Evolutionary conservation across 805 yeast genomes (phyloP).

Genomic region (Yarrowia sp.): DNA sequence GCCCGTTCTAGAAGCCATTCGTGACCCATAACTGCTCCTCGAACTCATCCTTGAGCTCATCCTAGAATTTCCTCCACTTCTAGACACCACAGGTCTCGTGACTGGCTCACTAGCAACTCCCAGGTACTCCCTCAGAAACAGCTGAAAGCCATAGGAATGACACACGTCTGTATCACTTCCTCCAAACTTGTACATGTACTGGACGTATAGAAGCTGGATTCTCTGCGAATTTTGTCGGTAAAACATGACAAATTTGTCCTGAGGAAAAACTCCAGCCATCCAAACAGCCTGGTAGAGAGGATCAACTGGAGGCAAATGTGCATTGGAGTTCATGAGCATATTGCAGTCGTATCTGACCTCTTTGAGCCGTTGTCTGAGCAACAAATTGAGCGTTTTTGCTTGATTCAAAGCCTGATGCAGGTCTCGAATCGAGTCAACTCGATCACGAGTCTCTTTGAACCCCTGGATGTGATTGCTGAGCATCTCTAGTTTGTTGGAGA

Average conservation of each 20-base stretch:
- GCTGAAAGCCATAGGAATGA: slow-evolving; percentile 9
- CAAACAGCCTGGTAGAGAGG: slow-evolving; percentile 24
- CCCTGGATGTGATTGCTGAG: not conserved
- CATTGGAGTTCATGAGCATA: not conserved
- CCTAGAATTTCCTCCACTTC: too few relatives aligned
- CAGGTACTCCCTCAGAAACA: slow-evolving; percentile 12
- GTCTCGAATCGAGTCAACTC: slow-evolving; percentile 3
- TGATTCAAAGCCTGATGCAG: slow-evolving; percentile 12
- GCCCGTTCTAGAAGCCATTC: not conserved
- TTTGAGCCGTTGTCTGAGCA: slow-evolving; percentile 17
- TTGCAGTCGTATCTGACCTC: slow-evolving; percentile 23
- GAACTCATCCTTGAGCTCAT: not conserved
- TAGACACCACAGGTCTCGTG: too few relatives aligned
- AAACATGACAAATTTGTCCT: not conserved
- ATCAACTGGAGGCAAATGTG: slow-evolving; percentile 1
- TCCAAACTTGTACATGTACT: slow-evolving; percentile 12
- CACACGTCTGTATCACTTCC: slow-evolving; percentile 5
- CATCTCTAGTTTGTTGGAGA: not conserved
- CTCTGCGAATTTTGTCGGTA: slow-evolving; percentile 6
- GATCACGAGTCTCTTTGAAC: not conserved
- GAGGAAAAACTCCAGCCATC: slow-evolving; percentile 12
- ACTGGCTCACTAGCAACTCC: not conserved
- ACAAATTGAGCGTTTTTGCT: slow-evolving; percentile 13
- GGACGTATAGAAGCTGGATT: slow-evolving; percentile 1
- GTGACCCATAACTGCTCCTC: not conserved